Evolutionary conservation across 176 grass and related monocot species (phyloP).

Genomic region (Hordeum marinum): DNA sequence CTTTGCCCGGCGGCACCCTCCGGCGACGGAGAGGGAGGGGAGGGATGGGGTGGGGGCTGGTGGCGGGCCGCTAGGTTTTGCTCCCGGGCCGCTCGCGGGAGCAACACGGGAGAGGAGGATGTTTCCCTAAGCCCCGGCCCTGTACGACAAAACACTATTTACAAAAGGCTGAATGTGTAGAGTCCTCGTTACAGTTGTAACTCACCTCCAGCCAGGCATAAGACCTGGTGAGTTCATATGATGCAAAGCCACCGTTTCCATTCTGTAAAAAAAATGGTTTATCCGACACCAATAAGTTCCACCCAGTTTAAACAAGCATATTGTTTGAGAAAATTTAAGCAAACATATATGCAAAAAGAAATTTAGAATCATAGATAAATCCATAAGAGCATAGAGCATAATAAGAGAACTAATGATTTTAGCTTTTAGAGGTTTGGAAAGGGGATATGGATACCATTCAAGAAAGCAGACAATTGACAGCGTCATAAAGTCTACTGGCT

Average conservation of each 20-base stretch:
- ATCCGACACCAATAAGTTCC: neutral
- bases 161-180: neutral
- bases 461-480: constrained; percentile 78
- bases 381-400: neutral
- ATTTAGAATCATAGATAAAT: neutral
- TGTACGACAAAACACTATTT: neutral
- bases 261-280: constrained; percentile 44
- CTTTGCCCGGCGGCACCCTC: no score
- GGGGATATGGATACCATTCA: constrained; percentile 63
- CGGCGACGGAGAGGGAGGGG: no score
- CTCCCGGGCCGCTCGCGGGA: no score
- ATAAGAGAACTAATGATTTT: neutral
- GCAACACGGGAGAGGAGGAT: no score
- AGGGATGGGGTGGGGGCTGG: no score
- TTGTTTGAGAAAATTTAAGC: neutral
- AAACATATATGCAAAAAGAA: neutral
- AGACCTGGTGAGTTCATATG: constrained; percentile 90
- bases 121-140: no score
- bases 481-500: constrained; percentile 60
- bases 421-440: neutral
- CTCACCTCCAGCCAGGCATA: constrained; percentile 89
- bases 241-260: constrained; percentile 73
- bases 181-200: neutral
- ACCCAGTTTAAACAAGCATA: neutral
- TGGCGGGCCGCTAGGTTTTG: no score